Base-by-base conservation (phyloP, 2,329 filamentous ascomycete species). In the Aspergillus persii region DNA sequence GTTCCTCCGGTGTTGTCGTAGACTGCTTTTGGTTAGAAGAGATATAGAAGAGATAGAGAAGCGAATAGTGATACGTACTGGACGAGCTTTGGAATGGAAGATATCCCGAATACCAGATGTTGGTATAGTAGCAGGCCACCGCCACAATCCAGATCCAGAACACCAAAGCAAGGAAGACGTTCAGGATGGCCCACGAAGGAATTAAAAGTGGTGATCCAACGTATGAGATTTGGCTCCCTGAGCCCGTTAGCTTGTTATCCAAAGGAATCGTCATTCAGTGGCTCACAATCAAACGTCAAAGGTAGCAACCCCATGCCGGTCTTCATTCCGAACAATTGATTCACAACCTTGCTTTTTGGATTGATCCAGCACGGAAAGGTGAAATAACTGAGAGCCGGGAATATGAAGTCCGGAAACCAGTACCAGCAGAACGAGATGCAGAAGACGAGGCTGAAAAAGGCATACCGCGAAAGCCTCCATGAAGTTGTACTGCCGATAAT, bases 161-260 rank as follows among this genome's bases (percentile, higher is more conserved):
- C 1, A 87, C 78, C 11, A 89, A 81, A n/a, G 86, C 85, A 48
- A 87, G 83, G 30, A 88, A 76, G 0, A 86, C 89, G 69, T 90
- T 91, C 57, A 86, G 83, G 61, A 90, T 89, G 5, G 88, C 88
- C 71, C 87, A 84, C 80, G 86, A 89, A 8, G 87, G 87, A 7
- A 86, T 84, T 36, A 89, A 84, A 23, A 90, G 74, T 15, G 87
- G 87, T 12, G 67, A 69, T 1, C 63, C 63, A 4, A 68, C 62
- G 18, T 69, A 70, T 1, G 67, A 66, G 4, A 70, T 59, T 31
- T 70, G 68, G 26, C 67, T 69, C 68, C 68, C 68, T 70, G 18
- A 8, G 7, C n/a, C 2, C 2, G n/a, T 57, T 31, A 57, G 41
- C 15, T 11, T 9, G 15, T 4, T 84, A 87, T 23, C 82, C 82